A percentile compares a stretch with the other conserved stretches of the same genome.
Conservation (phyloP, 768 basidiomycete species). For the Hypholoma fasciculare region DNA sequence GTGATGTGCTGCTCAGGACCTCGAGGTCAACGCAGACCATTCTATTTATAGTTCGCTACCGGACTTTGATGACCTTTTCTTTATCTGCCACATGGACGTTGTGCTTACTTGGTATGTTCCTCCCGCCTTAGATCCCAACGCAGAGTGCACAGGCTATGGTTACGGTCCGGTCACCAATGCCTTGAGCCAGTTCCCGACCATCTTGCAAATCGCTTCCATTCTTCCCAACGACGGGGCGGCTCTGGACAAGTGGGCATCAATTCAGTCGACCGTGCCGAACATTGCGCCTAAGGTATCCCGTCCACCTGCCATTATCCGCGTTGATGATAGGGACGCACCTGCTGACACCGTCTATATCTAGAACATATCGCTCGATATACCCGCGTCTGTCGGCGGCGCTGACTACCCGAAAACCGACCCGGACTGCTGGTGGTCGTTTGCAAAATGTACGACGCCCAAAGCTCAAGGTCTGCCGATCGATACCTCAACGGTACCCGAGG, state of each 20-base stretch:
- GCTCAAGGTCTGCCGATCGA: slow-evolving; percentile 41
- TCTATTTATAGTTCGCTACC: too few species aligned
- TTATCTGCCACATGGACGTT: too few species aligned
- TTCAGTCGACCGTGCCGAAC: slow-evolving; percentile 45
- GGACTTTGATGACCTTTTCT: too few species aligned
- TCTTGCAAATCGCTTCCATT: slow-evolving; percentile 46
- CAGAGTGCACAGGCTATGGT: background rate
- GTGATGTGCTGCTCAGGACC: too few species aligned
- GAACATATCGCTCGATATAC: slow-evolving; percentile 22
- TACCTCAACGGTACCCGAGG: slow-evolving; percentile 49
- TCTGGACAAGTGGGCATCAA: slow-evolving; percentile 40
- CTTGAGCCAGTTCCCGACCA: slow-evolving; percentile 37
- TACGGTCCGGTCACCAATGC: slow-evolving; percentile 27
- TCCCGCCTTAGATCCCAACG: background rate
- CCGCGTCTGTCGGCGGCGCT: slow-evolving; percentile 24
- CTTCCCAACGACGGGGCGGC: slow-evolving; percentile 43
- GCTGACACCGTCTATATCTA: background rate
- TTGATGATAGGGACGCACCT: background rate
- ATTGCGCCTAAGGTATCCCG: slow-evolving; percentile 40
- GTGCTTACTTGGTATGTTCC: background rate
- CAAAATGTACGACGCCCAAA: slow-evolving; percentile 50
- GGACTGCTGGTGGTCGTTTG: slow-evolving; percentile 54
- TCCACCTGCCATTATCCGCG: background rate
- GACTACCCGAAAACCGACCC: slow-evolving; percentile 42
- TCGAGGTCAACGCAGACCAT: too few species aligned